These are phyloP conservation scores for Colletotrichum acutatum DNA, from an alignment of 2,329 filamentous ascomycete genomes.

Conservation along the genomic window DNA sequence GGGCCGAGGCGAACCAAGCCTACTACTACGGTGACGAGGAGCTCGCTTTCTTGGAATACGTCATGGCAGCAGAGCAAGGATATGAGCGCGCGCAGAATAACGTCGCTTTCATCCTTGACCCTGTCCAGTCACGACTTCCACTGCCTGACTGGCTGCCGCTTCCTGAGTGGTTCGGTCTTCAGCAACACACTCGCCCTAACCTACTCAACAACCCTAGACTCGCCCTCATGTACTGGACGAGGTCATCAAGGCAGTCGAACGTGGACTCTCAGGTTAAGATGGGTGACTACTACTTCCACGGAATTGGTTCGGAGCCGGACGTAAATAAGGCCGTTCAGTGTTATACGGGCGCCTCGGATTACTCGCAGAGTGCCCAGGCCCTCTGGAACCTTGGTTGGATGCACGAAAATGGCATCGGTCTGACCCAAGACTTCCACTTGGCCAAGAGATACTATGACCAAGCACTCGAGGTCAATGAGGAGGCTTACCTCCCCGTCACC, in stretches of 20 bases:
- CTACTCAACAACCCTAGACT: conserved; percentile 67
- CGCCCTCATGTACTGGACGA: conserved; percentile 93
- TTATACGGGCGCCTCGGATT: conserved; percentile 92
- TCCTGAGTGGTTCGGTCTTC: conserved; percentile 33
- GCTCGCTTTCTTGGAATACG: conserved; percentile 81
- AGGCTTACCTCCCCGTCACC: conserved; percentile 93
- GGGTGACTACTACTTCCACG: conserved; percentile 95
- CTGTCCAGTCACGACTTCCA: conserved; percentile 70
- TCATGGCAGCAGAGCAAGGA: conserved; percentile 92
- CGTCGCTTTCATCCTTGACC: conserved; percentile 86
- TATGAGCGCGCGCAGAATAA: conserved; percentile 92
- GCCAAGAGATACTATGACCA: conserved; percentile 97
- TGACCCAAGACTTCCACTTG: conserved; percentile 95
- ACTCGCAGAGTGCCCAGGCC: conserved; percentile 91
- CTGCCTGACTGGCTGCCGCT: conserved; percentile 50
- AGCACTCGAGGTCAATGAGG: conserved; percentile 88
- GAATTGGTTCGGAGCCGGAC: conserved; percentile 78
- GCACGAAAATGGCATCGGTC: conserved; percentile 95
- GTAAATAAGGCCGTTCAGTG: conserved; percentile 90
- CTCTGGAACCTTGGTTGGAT: conserved; percentile 99
- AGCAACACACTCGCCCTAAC: conserved; percentile 34
- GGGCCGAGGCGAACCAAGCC: conserved; percentile 84
- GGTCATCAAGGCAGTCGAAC: conserved; percentile 92
- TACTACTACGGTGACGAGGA: conserved; percentile 84
- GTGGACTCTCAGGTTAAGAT: conserved; percentile 96